Conservation (phyloP, 2,329 filamentous ascomycete species). For the Knufia petricola region DNA sequence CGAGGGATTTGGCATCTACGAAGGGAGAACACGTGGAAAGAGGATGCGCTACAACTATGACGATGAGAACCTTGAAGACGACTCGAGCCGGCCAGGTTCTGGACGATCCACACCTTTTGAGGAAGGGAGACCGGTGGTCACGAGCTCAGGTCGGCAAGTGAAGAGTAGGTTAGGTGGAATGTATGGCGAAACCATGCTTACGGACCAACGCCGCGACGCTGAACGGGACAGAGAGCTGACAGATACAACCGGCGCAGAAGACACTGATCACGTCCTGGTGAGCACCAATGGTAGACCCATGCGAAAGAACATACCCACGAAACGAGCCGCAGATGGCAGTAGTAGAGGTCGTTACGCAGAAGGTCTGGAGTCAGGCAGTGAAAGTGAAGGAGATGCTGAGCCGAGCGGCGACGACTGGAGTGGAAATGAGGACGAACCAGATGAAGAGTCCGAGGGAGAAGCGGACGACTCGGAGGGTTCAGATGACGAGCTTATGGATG, state of each 20-base stretch:
- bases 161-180: constrained; percentile 43
- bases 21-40: constrained; percentile 91
- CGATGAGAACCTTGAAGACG: constrained; percentile 62
- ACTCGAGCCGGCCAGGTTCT: constrained; percentile 57
- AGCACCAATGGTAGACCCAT: constrained; percentile 33
- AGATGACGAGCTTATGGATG: constrained; percentile 48
- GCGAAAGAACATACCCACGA: constrained; percentile 23
- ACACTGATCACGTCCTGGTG: constrained; percentile 21
- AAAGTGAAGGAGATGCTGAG: constrained; percentile 56
- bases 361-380: constrained; percentile 41
- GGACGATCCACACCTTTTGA: constrained; percentile 65
- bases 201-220: constrained; percentile 36
- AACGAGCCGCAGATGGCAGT: constrained; percentile 16
- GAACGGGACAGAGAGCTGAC: constrained; percentile 29
- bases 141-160: constrained; percentile 80
- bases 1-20: constrained; percentile 83
- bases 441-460: constrained; percentile 55
- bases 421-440: constrained; percentile 21
- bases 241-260: constrained; percentile 22
- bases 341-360: constrained; percentile 25
- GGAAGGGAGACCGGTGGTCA: constrained; percentile 51
- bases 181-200: constrained; percentile 48
- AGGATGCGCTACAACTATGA: constrained; percentile 94
- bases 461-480: constrained; percentile 65
- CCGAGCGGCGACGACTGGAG: constrained; percentile 48